Evolutionary conservation across 352 stramenopile species (phyloP).

Genomic region (Aphanomyces cochlioides): DNA sequence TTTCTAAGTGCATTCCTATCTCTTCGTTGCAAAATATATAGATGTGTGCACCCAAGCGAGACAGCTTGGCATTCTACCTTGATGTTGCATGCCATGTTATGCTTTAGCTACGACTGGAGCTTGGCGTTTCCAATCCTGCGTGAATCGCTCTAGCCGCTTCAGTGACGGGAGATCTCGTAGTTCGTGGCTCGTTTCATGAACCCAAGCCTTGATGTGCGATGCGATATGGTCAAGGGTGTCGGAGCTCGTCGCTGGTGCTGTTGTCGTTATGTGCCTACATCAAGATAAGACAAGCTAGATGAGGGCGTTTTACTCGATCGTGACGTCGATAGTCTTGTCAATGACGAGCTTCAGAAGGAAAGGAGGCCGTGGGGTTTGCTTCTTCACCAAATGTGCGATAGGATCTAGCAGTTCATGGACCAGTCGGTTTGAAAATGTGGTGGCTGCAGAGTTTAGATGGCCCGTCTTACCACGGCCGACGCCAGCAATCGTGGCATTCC

Average conservation of each 20-base stretch:
- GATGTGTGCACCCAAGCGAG: not conserved
- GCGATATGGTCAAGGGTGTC: no score
- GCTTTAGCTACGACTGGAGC: not conserved
- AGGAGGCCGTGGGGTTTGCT: not conserved
- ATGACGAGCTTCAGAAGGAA: not conserved
- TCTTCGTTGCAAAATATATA: not conserved
- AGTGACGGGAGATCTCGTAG: not conserved
- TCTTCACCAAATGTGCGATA: conserved; percentile 3
- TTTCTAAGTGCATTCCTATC: not conserved
- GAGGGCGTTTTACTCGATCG: not conserved
- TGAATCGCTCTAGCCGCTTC: conserved; percentile 16
- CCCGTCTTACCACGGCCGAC: not conserved
- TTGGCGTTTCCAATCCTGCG: not conserved
- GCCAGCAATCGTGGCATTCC: not conserved
- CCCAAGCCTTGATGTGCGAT: conserved; percentile 13
- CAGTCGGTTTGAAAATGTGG: not conserved
- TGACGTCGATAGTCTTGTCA: conserved; percentile 6
- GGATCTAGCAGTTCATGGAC: conserved; percentile 1
- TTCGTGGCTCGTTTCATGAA: not conserved
- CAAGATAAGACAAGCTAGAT: not conserved
- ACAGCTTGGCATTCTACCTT: not conserved
- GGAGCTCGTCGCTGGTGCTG: no score
- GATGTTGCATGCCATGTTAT: not conserved
- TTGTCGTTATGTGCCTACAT: no score
- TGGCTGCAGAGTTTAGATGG: not conserved